Percentiles rank a stretch among this genome's conserved stretches.
These are phyloP conservation scores for Wallacemonas rigidus DNA, from an alignment of 208 protist genomes.

Conservation along the genomic window DNA sequence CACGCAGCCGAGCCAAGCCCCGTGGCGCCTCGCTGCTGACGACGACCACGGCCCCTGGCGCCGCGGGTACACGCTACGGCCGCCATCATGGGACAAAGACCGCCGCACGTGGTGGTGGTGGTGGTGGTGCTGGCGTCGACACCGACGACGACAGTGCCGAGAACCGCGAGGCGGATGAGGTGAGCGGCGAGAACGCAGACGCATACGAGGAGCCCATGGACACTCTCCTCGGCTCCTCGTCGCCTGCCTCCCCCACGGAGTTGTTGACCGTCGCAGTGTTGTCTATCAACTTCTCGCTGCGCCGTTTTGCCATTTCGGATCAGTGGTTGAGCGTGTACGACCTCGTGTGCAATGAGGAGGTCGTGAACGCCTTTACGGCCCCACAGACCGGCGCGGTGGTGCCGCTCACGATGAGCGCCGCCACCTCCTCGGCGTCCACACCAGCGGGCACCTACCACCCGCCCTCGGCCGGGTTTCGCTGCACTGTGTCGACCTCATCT, in stretches of 20 bases:
- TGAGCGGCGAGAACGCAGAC: background rate
- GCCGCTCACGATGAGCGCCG: background rate
- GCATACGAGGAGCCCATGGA: background rate
- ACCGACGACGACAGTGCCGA: constrained; percentile 1
- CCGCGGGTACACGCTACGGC: background rate
- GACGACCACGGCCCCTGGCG: background rate
- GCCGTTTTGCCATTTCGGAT: constrained; percentile 80
- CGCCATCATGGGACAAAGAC: background rate
- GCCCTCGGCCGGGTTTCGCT: constrained; percentile 43
- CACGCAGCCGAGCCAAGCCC: background rate
- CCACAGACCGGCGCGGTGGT: constrained; percentile 22
- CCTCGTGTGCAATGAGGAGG: constrained; percentile 71
- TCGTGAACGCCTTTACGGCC: constrained; percentile 45
- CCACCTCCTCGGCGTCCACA: background rate
- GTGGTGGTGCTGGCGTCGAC: background rate
- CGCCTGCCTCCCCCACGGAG: constrained; percentile 12
- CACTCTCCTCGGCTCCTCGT: constrained; percentile 1
- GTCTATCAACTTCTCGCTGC: constrained; percentile 75
- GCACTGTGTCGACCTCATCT: constrained; percentile 62
- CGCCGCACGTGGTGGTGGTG: background rate
- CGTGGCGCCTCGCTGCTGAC: background rate
- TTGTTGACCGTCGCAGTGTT: constrained; percentile 53
- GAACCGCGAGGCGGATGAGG: background rate
- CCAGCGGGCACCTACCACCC: background rate
- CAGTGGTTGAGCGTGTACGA: constrained; percentile 87